Evolutionary conservation across 208 protist genomes (phyloP).

Genomic region (Histomonas meleagridis): DNA sequence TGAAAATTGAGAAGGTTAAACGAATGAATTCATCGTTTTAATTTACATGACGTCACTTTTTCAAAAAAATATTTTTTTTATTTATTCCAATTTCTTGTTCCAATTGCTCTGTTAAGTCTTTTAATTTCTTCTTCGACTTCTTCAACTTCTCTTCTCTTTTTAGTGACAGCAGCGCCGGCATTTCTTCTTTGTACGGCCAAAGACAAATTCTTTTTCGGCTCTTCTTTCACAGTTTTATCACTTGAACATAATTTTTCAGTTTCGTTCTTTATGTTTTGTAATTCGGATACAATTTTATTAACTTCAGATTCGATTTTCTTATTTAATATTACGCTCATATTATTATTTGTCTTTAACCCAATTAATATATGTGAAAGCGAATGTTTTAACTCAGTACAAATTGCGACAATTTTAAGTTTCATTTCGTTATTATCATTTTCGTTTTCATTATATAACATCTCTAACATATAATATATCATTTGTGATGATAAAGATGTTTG

Average conservation of each 20-base stretch:
- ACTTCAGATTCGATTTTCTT: not conserved
- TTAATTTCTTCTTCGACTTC: conserved; percentile 20
- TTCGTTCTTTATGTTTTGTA: not conserved
- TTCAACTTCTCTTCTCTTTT: conserved; percentile 27
- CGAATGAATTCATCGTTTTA: too few relatives aligned
- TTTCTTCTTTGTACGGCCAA: not conserved
- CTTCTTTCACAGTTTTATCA: not conserved
- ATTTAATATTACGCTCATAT: not conserved
- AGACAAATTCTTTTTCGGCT: not conserved
- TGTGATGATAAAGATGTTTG: not conserved
- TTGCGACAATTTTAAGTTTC: not conserved
- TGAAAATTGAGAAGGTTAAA: too few relatives aligned
- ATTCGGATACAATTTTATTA: not conserved
- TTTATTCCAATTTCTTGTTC: too few relatives aligned
- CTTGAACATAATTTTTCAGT: not conserved
- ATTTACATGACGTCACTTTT: too few relatives aligned
- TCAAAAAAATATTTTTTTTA: too few relatives aligned
- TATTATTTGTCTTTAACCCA: not conserved
- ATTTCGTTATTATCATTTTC: not conserved
- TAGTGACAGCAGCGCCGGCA: not conserved
- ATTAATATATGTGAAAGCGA: not conserved
- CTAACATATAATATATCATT: not conserved
- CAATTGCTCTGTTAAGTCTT: conserved; percentile 13
- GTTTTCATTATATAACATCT: too few relatives aligned
- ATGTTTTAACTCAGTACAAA: not conserved